These are phyloP conservation scores for Dactylellina parvicollis DNA, from an alignment of 2,329 filamentous ascomycete genomes.

Conservation along the genomic window DNA sequence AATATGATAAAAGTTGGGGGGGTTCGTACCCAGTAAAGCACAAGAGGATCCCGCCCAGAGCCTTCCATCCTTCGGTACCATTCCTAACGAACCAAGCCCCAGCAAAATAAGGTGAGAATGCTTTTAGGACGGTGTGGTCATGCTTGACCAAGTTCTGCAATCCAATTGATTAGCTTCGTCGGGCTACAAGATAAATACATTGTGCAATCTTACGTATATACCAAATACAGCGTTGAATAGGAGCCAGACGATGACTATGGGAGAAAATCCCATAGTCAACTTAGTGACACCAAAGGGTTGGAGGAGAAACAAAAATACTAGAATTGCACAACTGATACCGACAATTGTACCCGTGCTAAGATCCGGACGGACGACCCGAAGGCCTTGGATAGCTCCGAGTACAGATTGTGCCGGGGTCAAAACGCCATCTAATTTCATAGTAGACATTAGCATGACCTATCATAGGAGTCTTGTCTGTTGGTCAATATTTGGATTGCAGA, in stretches of 20 bases:
- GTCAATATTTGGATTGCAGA: neutral
- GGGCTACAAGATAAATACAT: neutral
- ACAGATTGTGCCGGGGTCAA: slow-evolving; percentile 76
- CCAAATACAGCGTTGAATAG: slow-evolving; percentile 71
- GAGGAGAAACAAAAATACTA: slow-evolving; percentile 71
- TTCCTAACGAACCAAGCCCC: slow-evolving; percentile 71
- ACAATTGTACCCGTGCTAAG: slow-evolving; percentile 70
- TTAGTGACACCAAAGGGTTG: slow-evolving; percentile 73
- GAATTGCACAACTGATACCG: slow-evolving; percentile 72
- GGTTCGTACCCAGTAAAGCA: slow-evolving; percentile 73
- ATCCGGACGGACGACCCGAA: slow-evolving; percentile 68
- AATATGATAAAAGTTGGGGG: too few species aligned
- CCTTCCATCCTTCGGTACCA: slow-evolving; percentile 70
- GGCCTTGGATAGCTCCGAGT: slow-evolving; percentile 72
- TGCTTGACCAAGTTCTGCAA: slow-evolving; percentile 65
- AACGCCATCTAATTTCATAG: slow-evolving; percentile 69
- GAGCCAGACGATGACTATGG: slow-evolving; percentile 75
- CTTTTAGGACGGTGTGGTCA: slow-evolving; percentile 68
- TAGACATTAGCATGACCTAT: neutral
- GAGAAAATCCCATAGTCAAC: slow-evolving; percentile 71
- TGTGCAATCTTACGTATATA: slow-evolving; percentile 65
- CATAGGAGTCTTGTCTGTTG: neutral
- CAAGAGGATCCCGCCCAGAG: slow-evolving; percentile 76
- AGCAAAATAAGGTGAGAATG: slow-evolving; percentile 70
- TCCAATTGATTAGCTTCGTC: slow-evolving; percentile 10